These are phyloP conservation scores for Solanum appendiculatum DNA, from an alignment of 257 asterid genomes.

Conservation along the genomic window DNA sequence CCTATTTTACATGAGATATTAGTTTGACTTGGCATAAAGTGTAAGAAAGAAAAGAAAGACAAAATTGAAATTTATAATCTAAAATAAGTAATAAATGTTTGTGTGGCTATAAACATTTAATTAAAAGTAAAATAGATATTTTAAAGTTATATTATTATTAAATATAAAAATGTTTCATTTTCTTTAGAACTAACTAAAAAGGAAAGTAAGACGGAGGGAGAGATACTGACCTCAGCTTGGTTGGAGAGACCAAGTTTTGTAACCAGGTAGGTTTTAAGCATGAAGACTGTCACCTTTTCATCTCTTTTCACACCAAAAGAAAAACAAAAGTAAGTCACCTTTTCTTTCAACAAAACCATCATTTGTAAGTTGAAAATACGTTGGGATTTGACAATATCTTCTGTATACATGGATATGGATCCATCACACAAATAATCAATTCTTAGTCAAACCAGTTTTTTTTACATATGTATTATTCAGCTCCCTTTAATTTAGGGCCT, in stretches of 20 bases:
- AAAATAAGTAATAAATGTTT: too few species aligned
- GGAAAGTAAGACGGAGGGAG: too few species aligned
- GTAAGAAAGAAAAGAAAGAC: not conserved
- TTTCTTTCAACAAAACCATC: constrained; percentile 2
- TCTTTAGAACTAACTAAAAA: too few species aligned
- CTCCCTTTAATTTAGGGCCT: not conserved
- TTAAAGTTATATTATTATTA: too few species aligned
- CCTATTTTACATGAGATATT: not conserved
- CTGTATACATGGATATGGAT: not conserved
- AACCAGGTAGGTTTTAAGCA: constrained; percentile 20
- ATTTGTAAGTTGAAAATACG: not conserved
- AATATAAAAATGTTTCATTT: not conserved
- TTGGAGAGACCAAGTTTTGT: constrained; percentile 16
- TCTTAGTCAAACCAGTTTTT: not conserved
- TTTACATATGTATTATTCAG: not conserved
- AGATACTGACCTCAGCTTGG: constrained; percentile 6
- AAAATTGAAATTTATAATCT: too few species aligned
- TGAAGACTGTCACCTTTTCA: constrained; percentile 14
- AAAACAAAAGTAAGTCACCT: not conserved
- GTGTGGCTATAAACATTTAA: not conserved
- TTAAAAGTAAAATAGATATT: too few species aligned
- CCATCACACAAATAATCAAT: not conserved
- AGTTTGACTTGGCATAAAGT: not conserved
- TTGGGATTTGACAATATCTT: not conserved
- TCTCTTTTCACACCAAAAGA: constrained; percentile 3